phyloP scores from a whole-genome alignment of 495 filamentous ascomycete genomes.

The Parathielavia appendiculata region DNA sequence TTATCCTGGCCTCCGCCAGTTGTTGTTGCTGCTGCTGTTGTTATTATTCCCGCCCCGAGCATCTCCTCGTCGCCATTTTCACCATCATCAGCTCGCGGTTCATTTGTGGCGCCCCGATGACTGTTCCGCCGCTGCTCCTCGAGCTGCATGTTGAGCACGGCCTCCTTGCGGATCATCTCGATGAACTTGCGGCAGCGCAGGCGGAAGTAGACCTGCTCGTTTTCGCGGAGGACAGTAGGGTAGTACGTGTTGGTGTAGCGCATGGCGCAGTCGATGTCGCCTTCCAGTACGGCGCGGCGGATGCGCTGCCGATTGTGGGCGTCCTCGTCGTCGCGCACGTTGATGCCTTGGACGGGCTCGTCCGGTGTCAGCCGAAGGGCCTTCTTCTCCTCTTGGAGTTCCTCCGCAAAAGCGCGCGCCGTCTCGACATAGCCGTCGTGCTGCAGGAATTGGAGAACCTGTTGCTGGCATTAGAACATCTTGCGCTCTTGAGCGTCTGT shows the following conservation, averaged over 20 bases:
- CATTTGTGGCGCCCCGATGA: not conserved
- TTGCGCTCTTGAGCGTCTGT: not conserved
- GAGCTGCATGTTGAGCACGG: slow-evolving; percentile 55
- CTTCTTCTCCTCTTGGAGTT: slow-evolving; percentile 66
- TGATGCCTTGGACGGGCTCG: slow-evolving; percentile 55
- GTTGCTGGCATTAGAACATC: slow-evolving; percentile 18
- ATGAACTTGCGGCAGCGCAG: slow-evolving; percentile 88
- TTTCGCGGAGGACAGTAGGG: slow-evolving; percentile 72
- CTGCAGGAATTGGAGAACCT: slow-evolving; percentile 83
- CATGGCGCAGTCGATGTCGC: slow-evolving; percentile 86
- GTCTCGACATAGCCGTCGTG: slow-evolving; percentile 98
- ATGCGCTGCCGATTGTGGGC: slow-evolving; percentile 88
- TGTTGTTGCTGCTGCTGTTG: slow-evolving; percentile 19
- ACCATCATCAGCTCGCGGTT: slow-evolving; percentile 50
- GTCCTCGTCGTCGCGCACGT: slow-evolving; percentile 68
- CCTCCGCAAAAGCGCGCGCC: slow-evolving; percentile 78
- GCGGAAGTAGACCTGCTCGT: slow-evolving; percentile 85
- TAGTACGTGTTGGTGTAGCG: slow-evolving; percentile 76
- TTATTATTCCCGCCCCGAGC: slow-evolving; percentile 46
- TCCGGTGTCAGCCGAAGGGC: slow-evolving; percentile 54
- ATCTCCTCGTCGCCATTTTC: slow-evolving; percentile 75
- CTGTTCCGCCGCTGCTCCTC: slow-evolving; percentile 26
- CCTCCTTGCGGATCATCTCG: slow-evolving; percentile 85
- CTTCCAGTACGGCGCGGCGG: slow-evolving; percentile 80
- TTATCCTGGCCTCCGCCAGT: slow-evolving; percentile 18